Evolutionary conservation across 768 basidiomycete species (phyloP).

Genomic region (Filobasidium wieringae): DNA sequence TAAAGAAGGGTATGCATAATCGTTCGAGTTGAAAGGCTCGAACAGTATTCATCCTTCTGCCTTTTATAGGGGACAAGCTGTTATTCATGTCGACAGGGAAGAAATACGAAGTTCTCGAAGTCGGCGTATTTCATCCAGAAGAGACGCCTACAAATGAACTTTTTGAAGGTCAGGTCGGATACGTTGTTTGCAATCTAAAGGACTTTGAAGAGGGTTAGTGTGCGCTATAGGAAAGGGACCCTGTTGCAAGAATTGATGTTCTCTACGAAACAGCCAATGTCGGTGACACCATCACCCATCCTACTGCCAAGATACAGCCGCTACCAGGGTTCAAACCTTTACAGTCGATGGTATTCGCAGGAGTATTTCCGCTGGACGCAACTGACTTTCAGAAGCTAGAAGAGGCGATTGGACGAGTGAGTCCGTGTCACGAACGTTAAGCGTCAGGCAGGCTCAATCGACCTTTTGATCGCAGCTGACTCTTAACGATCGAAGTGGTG

Average conservation of each 20-base stretch:
- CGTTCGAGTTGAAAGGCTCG: neutral
- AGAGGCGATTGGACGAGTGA: constrained; percentile 81
- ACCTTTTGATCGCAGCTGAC: constrained; percentile 21
- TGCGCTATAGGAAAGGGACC: neutral
- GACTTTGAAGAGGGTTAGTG: constrained; percentile 40
- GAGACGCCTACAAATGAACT: constrained; percentile 54
- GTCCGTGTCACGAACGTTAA: constrained; percentile 16
- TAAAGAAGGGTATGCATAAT: constrained; percentile 57
- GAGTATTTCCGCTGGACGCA: constrained; percentile 83
- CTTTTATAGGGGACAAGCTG: constrained; percentile 68
- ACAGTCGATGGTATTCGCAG: constrained; percentile 95
- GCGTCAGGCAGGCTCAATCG: neutral
- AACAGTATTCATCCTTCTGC: neutral
- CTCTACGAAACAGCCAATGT: constrained; percentile 51
- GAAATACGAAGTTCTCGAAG: constrained; percentile 74
- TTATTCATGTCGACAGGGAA: constrained; percentile 71
- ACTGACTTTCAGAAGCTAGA: constrained; percentile 87
- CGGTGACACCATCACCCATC: constrained; percentile 79
- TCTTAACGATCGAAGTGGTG: constrained; percentile 36
- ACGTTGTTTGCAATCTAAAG: constrained; percentile 86
- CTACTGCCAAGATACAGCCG: constrained; percentile 61
- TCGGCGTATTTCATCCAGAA: constrained; percentile 83
- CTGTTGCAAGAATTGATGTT: neutral
- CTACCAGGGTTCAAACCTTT: constrained; percentile 84
- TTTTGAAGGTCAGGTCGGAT: constrained; percentile 38